A percentile compares a stretch with the other conserved stretches of the same genome.
Conservation (phyloP, 2,329 filamentous ascomycete genomes). For the Metarhizium rileyi region DNA sequence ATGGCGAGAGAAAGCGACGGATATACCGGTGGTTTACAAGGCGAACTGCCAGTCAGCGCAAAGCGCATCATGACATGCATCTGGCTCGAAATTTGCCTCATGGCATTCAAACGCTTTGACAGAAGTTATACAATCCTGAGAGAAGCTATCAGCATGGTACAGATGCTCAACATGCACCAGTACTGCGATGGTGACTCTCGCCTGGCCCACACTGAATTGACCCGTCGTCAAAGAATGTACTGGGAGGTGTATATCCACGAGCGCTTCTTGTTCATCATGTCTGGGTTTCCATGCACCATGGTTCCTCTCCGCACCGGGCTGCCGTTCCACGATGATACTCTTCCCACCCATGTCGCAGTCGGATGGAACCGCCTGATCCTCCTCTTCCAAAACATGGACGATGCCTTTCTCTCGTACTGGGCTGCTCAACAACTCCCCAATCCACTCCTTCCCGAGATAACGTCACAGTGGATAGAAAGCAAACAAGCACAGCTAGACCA, state of each 20-base stretch:
- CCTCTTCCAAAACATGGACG: slow-evolving; percentile 29
- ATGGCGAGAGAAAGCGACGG: slow-evolving; percentile 21
- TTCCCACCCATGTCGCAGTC: slow-evolving; percentile 25
- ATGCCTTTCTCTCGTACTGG: slow-evolving; percentile 28
- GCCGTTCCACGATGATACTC: slow-evolving; percentile 21
- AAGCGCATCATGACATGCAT: slow-evolving; percentile 38
- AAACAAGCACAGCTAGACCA: slow-evolving; percentile 31
- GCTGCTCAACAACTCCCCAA: slow-evolving; percentile 18
- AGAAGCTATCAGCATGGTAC: slow-evolving; percentile 34
- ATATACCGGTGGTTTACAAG: slow-evolving; percentile 20
- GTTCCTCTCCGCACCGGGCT: slow-evolving; percentile 21
- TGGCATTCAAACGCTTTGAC: slow-evolving; percentile 36
- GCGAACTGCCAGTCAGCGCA: slow-evolving; percentile 29
- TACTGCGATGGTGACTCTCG: slow-evolving; percentile 20
- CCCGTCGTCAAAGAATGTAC: slow-evolving; percentile 14
- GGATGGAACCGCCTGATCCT: slow-evolving; percentile 29
- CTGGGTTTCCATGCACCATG: slow-evolving; percentile 32
- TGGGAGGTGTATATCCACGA: slow-evolving; percentile 17
- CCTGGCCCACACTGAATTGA: slow-evolving; percentile 9
- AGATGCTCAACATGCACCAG: slow-evolving; percentile 32
- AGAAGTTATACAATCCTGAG: slow-evolving; percentile 38
- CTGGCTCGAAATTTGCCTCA: slow-evolving; percentile 41
- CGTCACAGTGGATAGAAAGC: slow-evolving; percentile 28
- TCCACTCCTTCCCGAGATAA: slow-evolving; percentile 15
- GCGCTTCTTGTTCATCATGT: slow-evolving; percentile 42